These are phyloP conservation scores for Mortierella sp. DNA, from an alignment of 371 early-diverging fungal genomes.

Conservation along the genomic window DNA sequence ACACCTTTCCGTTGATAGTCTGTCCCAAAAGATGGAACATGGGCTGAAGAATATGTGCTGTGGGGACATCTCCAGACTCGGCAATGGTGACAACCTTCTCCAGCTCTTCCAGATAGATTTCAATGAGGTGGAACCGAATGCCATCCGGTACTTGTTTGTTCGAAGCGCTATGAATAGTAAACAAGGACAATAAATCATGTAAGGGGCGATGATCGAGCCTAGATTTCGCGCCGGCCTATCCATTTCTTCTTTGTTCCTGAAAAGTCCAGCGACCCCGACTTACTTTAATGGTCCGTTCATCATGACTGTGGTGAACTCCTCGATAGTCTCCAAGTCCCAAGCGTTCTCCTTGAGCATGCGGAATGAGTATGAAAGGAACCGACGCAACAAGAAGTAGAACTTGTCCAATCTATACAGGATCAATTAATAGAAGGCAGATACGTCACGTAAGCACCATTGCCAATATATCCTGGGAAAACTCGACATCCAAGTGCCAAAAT, in stretches of 20 bases:
- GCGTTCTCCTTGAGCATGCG: slow-evolving; percentile 73
- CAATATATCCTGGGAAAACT: background rate
- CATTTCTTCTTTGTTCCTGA: background rate
- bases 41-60: slow-evolving; percentile 76
- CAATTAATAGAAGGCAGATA: background rate
- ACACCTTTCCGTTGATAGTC: slow-evolving; percentile 65
- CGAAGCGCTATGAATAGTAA: slow-evolving; percentile 63
- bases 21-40: slow-evolving; percentile 71
- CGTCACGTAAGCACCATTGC: background rate
- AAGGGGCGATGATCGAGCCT: background rate
- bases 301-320: slow-evolving; percentile 72
- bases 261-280: slow-evolving; percentile 10
- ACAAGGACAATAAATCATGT: background rate
- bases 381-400: slow-evolving; percentile 85
- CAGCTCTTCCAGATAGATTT: slow-evolving; percentile 88
- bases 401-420: slow-evolving; percentile 82
- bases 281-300: slow-evolving; percentile 81
- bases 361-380: slow-evolving; percentile 79
- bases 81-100: slow-evolving; percentile 70
- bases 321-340: slow-evolving; percentile 75
- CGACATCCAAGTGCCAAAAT: background rate
- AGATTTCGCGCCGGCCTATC: background rate
- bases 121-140: slow-evolving; percentile 84
- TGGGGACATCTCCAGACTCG: slow-evolving; percentile 65
- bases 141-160: slow-evolving; percentile 79